Evolutionary conservation across 805 yeast genomes (phyloP).

Genomic region (Nakazawaea siamensis): DNA sequence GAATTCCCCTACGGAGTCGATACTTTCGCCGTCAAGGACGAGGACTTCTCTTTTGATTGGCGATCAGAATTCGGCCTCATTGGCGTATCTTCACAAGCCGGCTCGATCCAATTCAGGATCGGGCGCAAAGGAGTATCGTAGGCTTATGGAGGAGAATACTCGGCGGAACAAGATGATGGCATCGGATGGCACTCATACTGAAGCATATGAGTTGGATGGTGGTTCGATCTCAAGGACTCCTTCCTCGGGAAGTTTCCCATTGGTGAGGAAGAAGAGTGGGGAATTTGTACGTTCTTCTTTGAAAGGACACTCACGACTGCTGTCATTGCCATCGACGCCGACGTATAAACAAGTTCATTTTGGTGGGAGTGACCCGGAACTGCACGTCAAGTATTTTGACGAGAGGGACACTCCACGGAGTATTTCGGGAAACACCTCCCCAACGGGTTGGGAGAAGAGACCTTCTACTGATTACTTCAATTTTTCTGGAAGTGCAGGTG

Average conservation of each 20-base stretch:
- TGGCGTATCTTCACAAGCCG: slow-evolving; percentile 24
- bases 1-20: no score
- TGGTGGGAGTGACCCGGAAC: slow-evolving; percentile 46
- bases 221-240: neutral
- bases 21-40: neutral
- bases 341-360: slow-evolving; percentile 75
- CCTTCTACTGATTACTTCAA: slow-evolving; percentile 20
- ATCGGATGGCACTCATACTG: neutral
- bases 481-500: slow-evolving; percentile 19
- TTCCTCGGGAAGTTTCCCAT: slow-evolving; percentile 15
- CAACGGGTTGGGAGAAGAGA: slow-evolving; percentile 27
- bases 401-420: slow-evolving; percentile 70
- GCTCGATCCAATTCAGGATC: slow-evolving; percentile 20
- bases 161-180: slow-evolving; percentile 1
- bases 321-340: slow-evolving; percentile 46
- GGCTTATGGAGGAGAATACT: slow-evolving; percentile 24
- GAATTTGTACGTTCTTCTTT: slow-evolving; percentile 74
- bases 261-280: slow-evolving; percentile 79
- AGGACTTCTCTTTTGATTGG: slow-evolving; percentile 9
- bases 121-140: slow-evolving; percentile 13
- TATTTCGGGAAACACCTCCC: slow-evolving; percentile 62
- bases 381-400: slow-evolving; percentile 66
- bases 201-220: neutral
- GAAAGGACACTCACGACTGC: slow-evolving; percentile 23
- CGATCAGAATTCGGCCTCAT: slow-evolving; percentile 13